phyloP scores from a whole-genome alignment of 2,329 filamentous ascomycete species.

The Exophiala phaeomuriformis region DNA sequence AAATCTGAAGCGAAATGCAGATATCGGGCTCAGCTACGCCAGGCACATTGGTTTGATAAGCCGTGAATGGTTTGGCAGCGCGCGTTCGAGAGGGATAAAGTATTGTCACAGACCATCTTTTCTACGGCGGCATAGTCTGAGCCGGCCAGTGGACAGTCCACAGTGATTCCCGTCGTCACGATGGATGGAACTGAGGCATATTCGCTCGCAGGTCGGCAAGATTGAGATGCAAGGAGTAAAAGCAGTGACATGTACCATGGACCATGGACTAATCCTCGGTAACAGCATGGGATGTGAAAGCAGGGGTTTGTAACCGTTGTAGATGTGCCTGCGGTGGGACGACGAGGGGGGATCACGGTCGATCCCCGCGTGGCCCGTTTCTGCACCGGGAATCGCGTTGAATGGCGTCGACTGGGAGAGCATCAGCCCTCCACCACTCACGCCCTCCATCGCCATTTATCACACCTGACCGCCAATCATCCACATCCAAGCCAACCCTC shows the following conservation, averaged over 20 bases:
- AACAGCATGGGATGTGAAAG: no score
- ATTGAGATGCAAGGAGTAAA: neutral
- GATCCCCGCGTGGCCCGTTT: neutral
- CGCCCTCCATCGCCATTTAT: slow-evolving; percentile 2
- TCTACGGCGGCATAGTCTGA: no score
- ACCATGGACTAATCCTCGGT: no score
- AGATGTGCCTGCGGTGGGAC: no score
- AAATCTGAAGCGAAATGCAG: neutral
- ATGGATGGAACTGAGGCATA: neutral
- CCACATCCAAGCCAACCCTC: slow-evolving; percentile 4
- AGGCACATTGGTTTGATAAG: no score
- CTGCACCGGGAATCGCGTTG: neutral
- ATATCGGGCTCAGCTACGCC: neutral
- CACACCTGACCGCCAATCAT: slow-evolving; percentile 20
- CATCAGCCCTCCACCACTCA: slow-evolving; percentile 12
- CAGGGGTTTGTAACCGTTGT: no score
- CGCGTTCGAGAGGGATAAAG: neutral
- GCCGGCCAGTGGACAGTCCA: no score
- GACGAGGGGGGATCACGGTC: neutral
- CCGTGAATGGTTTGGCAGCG: no score
- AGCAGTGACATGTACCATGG: no score
- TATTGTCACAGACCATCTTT: neutral
- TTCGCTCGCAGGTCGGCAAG: neutral
- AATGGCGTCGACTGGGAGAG: slow-evolving; percentile 5
- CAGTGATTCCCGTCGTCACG: no score